Base-by-base conservation (phyloP, 495 filamentous ascomycete species). In the Trichoderma virens region DNA sequence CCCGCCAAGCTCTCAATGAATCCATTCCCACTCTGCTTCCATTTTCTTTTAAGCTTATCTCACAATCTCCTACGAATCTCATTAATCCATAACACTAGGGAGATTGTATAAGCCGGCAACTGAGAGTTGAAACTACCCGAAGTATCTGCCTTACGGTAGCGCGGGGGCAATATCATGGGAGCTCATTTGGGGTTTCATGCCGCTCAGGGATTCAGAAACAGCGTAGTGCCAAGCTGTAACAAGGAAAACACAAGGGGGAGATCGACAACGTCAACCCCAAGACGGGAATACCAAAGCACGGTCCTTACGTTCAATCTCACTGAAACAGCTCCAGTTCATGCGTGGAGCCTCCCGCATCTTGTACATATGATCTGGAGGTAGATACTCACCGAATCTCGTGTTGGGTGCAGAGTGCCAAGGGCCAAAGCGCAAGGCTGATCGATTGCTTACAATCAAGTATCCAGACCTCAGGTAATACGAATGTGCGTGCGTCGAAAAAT, bases 1-100 rank as follows among this genome's bases (percentile, higher is more conserved):
- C 28, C 30, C 60, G 30, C 31, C 27, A 41, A 41, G 38, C 11
- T 41, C 13, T 41, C 38, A 11, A 16, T 3, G 38, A 11, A 16
- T 16, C 18, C 18, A 4, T 23, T 20, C 20, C 8, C 7, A 14
- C 39, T 7, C 18, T 47, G 18, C 20, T 23, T 47, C 16, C 20
- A 20, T 20, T 34, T 54, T 56, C 39, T 11, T 14, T 59, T 64
- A 45, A 51, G 51, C 28, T 62, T 60, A 65, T 8, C 32, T 61
- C 59, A 30, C 62, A 35, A 30, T 61, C 47, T 38, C n/a, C 27
- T 61, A 62, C 16, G 3, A 56, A 41, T 38, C 27, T 54, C 32
- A 25, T 20, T n/a, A 20, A 56, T 31, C 25, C 23, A 56, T 3
- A 18, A 47, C 43, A 23, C 43, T 47, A 56, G 25, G 30, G 11